A percentile compares a stretch with the other conserved stretches of the same genome.
Conservation (phyloP, 1,284 basidiomycete species). For the Melanopsichium pennsylvanicum region DNA sequence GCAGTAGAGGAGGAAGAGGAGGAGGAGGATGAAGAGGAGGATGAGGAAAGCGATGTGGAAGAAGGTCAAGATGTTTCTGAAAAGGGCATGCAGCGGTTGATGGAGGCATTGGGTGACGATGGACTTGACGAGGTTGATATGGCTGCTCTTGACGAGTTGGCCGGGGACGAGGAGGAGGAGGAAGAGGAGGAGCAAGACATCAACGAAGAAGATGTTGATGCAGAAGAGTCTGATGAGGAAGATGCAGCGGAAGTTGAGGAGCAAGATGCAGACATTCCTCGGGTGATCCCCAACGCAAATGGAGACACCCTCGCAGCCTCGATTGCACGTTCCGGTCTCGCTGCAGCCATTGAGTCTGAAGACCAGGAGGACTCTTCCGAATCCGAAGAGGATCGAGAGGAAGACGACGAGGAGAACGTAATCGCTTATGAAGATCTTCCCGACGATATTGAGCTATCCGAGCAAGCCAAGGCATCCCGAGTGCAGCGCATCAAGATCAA, state of each 20-base stretch:
- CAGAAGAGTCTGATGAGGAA: slow-evolving; percentile 27
- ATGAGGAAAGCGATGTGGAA: slow-evolving; percentile 48
- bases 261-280: slow-evolving; percentile 27
- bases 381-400: slow-evolving; percentile 43
- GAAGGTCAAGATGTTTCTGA: slow-evolving; percentile 61
- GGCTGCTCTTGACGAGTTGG: slow-evolving; percentile 50
- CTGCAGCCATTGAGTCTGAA: slow-evolving; percentile 37
- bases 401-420: slow-evolving; percentile 26
- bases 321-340: slow-evolving; percentile 59
- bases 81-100: slow-evolving; percentile 58
- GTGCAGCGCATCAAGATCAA: slow-evolving; percentile 61
- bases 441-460: slow-evolving; percentile 50
- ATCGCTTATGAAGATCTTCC: slow-evolving; percentile 55
- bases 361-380: slow-evolving; percentile 47
- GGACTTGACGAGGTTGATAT: slow-evolving; percentile 58
- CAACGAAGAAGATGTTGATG: slow-evolving; percentile 28
- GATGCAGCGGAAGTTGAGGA: slow-evolving; percentile 17
- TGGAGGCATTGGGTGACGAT: slow-evolving; percentile 61
- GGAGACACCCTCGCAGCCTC: slow-evolving; percentile 60
- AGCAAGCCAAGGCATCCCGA: slow-evolving; percentile 46
- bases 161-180: slow-evolving; percentile 32
- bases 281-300: slow-evolving; percentile 43
- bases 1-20: slow-evolving; percentile 19
- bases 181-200: slow-evolving; percentile 42
- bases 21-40: slow-evolving; percentile 28